Evolutionary conservation across 2,329 filamentous ascomycete genomes (phyloP).

Genomic region (Neonectria ditissima): DNA sequence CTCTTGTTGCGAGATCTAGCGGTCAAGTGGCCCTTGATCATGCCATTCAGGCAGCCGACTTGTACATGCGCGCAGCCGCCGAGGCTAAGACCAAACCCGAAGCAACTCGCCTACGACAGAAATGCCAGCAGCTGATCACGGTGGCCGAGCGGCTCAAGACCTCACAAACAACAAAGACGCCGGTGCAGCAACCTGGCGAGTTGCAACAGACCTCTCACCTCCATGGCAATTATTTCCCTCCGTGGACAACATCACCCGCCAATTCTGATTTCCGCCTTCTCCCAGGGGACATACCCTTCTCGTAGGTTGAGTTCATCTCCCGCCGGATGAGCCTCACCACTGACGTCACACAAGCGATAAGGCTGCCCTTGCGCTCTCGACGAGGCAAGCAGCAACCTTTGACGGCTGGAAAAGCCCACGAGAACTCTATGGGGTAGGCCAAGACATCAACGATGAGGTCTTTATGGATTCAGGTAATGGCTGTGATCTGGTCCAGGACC

Average conservation of each 20-base stretch:
- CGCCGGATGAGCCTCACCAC: neutral
- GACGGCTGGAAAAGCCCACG: conserved; percentile 83
- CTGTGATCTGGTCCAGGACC: conserved; percentile 92
- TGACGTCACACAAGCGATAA: conserved; percentile 67
- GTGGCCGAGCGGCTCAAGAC: conserved; percentile 82
- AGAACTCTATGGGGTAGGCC: conserved; percentile 64
- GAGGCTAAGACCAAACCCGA: conserved; percentile 72
- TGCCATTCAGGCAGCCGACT: conserved; percentile 81
- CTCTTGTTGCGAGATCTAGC: conserved; percentile 49
- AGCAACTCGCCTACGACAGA: conserved; percentile 73
- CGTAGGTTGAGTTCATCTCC: conserved; percentile 59
- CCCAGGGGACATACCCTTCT: conserved; percentile 67
- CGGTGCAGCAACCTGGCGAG: conserved; percentile 55
- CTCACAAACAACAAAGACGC: conserved; percentile 23
- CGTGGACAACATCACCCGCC: conserved; percentile 77
- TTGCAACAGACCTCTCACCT: conserved; percentile 82
- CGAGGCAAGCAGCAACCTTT: conserved; percentile 80
- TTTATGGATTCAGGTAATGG: conserved; percentile 69
- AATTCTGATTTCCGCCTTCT: conserved; percentile 70
- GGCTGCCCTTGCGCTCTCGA: conserved; percentile 77
- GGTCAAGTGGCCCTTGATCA: conserved; percentile 74
- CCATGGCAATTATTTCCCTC: conserved; percentile 85
- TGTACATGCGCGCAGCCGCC: conserved; percentile 81
- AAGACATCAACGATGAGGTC: conserved; percentile 50
- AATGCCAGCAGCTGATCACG: conserved; percentile 76